phyloP scores from a whole-genome alignment of 345 rosid genomes.

The Aquilaria sinensis region DNA sequence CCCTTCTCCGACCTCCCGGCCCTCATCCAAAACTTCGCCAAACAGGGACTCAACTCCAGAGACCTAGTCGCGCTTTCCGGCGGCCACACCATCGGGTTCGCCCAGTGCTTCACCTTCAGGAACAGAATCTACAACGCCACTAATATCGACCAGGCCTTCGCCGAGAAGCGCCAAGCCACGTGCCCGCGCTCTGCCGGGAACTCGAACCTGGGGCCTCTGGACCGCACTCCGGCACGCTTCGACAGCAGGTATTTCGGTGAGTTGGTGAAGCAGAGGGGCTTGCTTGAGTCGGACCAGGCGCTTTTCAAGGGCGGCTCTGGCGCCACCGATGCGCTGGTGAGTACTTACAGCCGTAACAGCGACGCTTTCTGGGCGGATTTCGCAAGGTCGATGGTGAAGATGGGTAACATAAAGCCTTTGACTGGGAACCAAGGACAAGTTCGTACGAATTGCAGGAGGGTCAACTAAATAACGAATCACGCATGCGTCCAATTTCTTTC shows the following conservation, averaged over 20 bases:
- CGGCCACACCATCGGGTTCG: slow-evolving; percentile 39
- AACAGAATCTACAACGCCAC: slow-evolving; percentile 28
- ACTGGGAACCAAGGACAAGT: slow-evolving; percentile 35
- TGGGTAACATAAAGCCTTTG: slow-evolving; percentile 45
- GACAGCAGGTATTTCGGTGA: slow-evolving; percentile 29
- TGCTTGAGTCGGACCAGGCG: slow-evolving; percentile 38
- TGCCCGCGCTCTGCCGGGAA: slow-evolving; percentile 24
- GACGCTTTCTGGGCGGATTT: slow-evolving; percentile 29
- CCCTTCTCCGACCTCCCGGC: slow-evolving; percentile 25
- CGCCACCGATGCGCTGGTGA: slow-evolving; percentile 21
- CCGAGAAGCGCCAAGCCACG: slow-evolving; percentile 11
- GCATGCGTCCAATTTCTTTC: too few species aligned
- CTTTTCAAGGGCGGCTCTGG: slow-evolving; percentile 31
- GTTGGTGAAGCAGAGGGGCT: slow-evolving; percentile 29
- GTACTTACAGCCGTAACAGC: slow-evolving; percentile 18
- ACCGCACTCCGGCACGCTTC: slow-evolving; percentile 21
- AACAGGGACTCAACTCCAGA: slow-evolving; percentile 27
- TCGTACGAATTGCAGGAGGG: slow-evolving; percentile 25
- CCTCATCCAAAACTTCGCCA: slow-evolving; percentile 27
- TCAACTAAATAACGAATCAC: slow-evolving; percentile 2
- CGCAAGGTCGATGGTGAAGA: slow-evolving; percentile 37
- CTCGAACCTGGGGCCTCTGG: slow-evolving; percentile 27
- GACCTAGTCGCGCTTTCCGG: slow-evolving; percentile 46
- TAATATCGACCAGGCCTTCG: slow-evolving; percentile 25
- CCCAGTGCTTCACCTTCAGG: slow-evolving; percentile 23